Base-by-base conservation (phyloP, 1,139 yeast genomes). In the Taphrina wiesneri region DNA sequence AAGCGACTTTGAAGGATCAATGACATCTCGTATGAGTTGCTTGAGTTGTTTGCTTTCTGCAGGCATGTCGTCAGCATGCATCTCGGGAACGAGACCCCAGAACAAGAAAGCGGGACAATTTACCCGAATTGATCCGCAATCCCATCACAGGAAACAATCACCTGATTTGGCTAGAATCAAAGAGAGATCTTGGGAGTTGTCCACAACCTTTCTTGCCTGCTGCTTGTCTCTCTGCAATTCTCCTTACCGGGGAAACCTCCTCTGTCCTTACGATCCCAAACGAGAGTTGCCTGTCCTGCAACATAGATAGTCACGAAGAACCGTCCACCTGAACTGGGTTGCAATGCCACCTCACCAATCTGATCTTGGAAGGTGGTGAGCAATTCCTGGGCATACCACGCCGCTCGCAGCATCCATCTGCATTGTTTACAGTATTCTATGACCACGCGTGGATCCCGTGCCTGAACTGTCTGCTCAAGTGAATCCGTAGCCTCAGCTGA, bases 361-460 rank as follows among this genome's bases (percentile, higher is more conserved):
- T 78, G 75, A 67, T 76, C 72, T 63, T 83, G 83, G 73, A 85
- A 86, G 0, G 90, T 86, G 67, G 84, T 84, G 34, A 85, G 74
- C 1, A 86, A 77, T 73, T 85, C 90, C 72, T 85, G 89, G 26
- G 73, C 73, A 51, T 84, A 85, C 89, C 89, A 86, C 0, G 85
- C 80, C 1, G 88, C 87, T n/a, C 90, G 76, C 30, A 85, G 77
- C 70, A 83, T 82, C 89, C 89, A 85, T 69, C 83, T 82, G 75
- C 89, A 85, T 71, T 63, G 64, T 28, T 41, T 60, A 25, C 64
- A 60, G 51, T 60, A 60, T 23, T 60, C 64, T 9, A 60, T 60
- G n/a, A 53, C 64, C 34, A 60, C 57, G 17, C 64, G 54, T 9
- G 64, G 57, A 7, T 60, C 36, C 39, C 41, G 30, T 1, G 28